A percentile compares a stretch with the other conserved stretches of the same genome.
These are phyloP conservation scores for Apiospora koreana DNA, from an alignment of 2,329 filamentous ascomycete genomes.

Conservation along the genomic window DNA sequence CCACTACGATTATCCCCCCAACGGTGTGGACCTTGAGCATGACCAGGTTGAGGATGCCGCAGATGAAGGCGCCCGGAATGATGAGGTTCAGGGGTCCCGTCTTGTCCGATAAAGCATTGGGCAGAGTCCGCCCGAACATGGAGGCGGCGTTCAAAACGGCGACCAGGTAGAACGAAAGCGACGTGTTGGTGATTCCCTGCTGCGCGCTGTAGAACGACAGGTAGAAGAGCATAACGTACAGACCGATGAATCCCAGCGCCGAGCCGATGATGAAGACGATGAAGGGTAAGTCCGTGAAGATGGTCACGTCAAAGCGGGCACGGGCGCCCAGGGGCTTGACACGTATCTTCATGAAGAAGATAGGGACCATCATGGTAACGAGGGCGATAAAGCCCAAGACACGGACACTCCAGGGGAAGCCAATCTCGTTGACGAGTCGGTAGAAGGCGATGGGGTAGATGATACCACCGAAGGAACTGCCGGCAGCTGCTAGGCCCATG, in stretches of 20 bases:
- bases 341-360: slow-evolving; percentile 37
- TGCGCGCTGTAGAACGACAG: slow-evolving; percentile 32
- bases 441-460: slow-evolving; percentile 60
- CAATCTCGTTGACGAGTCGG: slow-evolving; percentile 48
- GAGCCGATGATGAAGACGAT: slow-evolving; percentile 29
- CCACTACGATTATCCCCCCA: slow-evolving; percentile 51
- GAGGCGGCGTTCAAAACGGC: slow-evolving; percentile 53
- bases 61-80: slow-evolving; percentile 48
- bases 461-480: slow-evolving; percentile 50
- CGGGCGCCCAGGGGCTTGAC: slow-evolving; percentile 39
- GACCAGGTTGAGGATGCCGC: slow-evolving; percentile 39
- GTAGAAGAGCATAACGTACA: slow-evolving; percentile 48
- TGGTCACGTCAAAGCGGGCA: slow-evolving; percentile 40
- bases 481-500: slow-evolving; percentile 48
- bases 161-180: slow-evolving; percentile 47
- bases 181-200: slow-evolving; percentile 20
- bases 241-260: slow-evolving; percentile 38
- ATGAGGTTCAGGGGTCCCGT: slow-evolving; percentile 42
- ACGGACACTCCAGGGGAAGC: slow-evolving; percentile 43
- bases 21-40: slow-evolving; percentile 47
- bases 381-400: slow-evolving; percentile 39
- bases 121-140: slow-evolving; percentile 15
- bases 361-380: slow-evolving; percentile 22
- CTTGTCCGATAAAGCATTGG: slow-evolving; percentile 2
- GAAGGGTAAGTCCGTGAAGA: slow-evolving; percentile 42